A percentile compares a stretch with the other conserved stretches of the same genome.
Evolutionary conservation across 2,329 filamentous ascomycete genomes (phyloP).

Genomic region (Pyricularia pennisetigena): DNA sequence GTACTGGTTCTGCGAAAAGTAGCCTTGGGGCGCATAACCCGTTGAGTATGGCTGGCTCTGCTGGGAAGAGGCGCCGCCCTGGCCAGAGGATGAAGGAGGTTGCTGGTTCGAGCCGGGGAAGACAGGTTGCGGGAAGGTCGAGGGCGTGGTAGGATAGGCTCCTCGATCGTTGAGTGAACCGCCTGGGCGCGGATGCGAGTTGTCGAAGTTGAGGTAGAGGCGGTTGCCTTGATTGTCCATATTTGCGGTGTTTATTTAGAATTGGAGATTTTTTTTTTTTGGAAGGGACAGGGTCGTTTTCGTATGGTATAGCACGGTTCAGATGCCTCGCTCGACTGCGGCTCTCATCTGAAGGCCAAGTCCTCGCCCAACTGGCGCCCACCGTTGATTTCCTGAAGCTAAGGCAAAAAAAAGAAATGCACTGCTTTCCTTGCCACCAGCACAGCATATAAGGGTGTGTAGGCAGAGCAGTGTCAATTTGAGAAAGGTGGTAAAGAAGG

Average conservation of each 20-base stretch:
- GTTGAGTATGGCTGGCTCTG: conserved; percentile 35
- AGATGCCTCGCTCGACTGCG: neutral
- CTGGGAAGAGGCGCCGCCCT: conserved; percentile 21
- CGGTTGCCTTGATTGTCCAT: conserved; percentile 52
- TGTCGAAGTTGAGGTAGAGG: conserved; percentile 57
- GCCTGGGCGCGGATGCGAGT: conserved; percentile 21
- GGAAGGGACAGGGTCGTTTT: neutral
- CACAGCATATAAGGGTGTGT: neutral
- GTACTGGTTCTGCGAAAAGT: conserved; percentile 48
- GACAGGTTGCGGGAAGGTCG: conserved; percentile 91
- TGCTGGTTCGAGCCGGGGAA: conserved; percentile 36
- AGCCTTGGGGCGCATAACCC: conserved; percentile 36
- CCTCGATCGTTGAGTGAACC: conserved; percentile 45
- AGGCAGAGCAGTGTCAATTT: neutral
- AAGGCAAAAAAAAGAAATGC: neutral
- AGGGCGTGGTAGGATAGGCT: conserved; percentile 79
- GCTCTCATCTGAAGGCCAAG: neutral
- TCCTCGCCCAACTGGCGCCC: neutral
- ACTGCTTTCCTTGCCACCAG: neutral
- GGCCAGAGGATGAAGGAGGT: conserved; percentile 23
- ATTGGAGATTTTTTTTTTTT: neutral
- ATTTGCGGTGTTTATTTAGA: conserved; percentile 15
- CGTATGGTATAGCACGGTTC: neutral
- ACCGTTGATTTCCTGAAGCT: neutral
- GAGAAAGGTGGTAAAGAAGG: neutral